Conservation (phyloP, 2,329 filamentous ascomycete species). For the Trichoderma afroharzianum region DNA sequence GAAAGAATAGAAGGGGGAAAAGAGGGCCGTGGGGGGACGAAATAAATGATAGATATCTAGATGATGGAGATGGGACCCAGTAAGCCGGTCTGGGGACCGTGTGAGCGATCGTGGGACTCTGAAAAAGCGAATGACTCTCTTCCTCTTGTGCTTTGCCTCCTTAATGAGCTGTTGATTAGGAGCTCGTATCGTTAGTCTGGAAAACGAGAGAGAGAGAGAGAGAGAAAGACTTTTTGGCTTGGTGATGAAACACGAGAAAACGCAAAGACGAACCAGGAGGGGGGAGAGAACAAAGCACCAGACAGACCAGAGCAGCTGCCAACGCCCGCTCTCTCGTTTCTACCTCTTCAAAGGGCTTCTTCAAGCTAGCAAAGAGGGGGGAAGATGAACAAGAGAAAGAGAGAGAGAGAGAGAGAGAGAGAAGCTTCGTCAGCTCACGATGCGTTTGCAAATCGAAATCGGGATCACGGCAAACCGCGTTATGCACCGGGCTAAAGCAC, state of each 20-base stretch:
- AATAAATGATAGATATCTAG: background rate
- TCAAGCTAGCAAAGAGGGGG: background rate
- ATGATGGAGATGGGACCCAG: background rate
- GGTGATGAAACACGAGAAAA: background rate
- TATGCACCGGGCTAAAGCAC: background rate
- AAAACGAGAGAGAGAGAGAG: background rate
- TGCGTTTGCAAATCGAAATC: background rate
- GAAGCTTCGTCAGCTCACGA: background rate
- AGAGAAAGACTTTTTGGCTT: background rate
- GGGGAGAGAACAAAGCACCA: background rate
- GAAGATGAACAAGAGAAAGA: background rate
- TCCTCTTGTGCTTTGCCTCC: background rate
- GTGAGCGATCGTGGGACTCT: background rate
- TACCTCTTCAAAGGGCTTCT: background rate
- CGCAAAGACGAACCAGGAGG: background rate
- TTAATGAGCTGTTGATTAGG: background rate
- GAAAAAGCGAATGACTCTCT: background rate
- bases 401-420: background rate
- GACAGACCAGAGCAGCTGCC: background rate
- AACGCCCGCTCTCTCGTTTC: background rate
- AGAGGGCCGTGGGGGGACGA: background rate
- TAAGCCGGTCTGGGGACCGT: background rate
- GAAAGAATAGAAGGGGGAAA: background rate
- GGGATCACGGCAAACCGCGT: slow-evolving; percentile 7
- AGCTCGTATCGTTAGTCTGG: background rate